Conservation (phyloP, 2,329 filamentous ascomycete genomes). For the Cercospora sp. region DNA sequence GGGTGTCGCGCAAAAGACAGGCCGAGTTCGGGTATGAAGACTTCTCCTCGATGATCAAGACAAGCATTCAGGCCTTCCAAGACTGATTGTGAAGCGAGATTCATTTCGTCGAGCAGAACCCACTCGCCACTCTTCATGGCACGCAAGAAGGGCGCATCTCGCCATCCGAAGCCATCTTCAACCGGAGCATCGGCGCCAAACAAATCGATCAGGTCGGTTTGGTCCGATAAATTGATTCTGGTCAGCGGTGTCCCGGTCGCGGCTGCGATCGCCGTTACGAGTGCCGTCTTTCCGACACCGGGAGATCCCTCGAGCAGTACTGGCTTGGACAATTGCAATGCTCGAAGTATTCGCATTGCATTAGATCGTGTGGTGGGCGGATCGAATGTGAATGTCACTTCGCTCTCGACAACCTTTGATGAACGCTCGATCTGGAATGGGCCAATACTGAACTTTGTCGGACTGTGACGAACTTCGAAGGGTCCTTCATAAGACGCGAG, state of each 20-base stretch:
- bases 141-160: conserved; percentile 90
- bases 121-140: conserved; percentile 97
- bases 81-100: conserved; percentile 93
- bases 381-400: conserved; percentile 73
- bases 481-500: conserved; percentile 64
- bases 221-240: conserved; percentile 94
- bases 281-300: conserved; percentile 96
- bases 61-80: conserved; percentile 95
- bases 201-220: conserved; percentile 95
- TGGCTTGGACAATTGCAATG: conserved; percentile 83
- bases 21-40: conserved; percentile 92
- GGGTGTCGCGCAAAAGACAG: conserved; percentile 89
- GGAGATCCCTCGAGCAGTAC: conserved; percentile 94
- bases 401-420: conserved; percentile 26
- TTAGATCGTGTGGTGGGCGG: conserved; percentile 89
- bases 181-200: conserved; percentile 96
- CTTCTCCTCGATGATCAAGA: conserved; percentile 91
- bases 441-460: conserved; percentile 65
- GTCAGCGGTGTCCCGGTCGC: conserved; percentile 80
- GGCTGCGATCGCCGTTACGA: conserved; percentile 80
- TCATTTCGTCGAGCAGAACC: conserved; percentile 98
- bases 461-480: conserved; percentile 59
- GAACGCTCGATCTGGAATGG: conserved; percentile 65
- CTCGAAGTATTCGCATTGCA: conserved; percentile 85
- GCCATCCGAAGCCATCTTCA: conserved; percentile 94